These are phyloP conservation scores for Malus sieversii DNA, from an alignment of 306 rosid genomes.

Conservation along the genomic window DNA sequence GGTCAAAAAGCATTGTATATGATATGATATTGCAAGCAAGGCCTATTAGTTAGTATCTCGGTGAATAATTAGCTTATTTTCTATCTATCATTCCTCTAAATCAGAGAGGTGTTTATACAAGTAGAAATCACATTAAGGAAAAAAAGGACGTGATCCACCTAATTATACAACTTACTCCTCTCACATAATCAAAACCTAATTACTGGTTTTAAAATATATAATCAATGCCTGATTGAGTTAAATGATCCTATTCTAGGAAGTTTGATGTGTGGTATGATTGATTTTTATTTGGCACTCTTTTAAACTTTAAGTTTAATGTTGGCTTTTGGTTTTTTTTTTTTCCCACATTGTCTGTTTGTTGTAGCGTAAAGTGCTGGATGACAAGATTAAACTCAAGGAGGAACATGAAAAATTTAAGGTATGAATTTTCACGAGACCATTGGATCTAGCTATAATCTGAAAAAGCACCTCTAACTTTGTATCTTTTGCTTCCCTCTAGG, in stretches of 20 bases:
- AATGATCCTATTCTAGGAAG: neutral
- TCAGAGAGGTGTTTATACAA: too few species aligned
- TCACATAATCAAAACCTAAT: neutral
- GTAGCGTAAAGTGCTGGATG: constrained; percentile 79
- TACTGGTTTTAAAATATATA: neutral
- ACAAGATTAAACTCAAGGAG: constrained; percentile 72
- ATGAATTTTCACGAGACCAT: constrained; percentile 6
- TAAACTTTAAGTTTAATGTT: neutral
- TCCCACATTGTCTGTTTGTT: constrained; percentile 20
- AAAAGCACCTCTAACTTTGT: neutral
- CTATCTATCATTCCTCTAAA: too few species aligned
- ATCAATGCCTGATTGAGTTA: constrained; percentile 17
- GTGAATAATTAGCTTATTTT: too few species aligned
- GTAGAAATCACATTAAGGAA: too few species aligned
- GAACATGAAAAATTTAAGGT: constrained; percentile 77
- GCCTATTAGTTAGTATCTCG: too few species aligned
- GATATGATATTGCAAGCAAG: too few species aligned
- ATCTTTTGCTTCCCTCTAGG: constrained; percentile 33
- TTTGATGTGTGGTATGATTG: neutral
- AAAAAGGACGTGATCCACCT: neutral
- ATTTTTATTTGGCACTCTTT: neutral
- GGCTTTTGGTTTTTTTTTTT: neutral
- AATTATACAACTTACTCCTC: neutral
- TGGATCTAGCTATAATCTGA: neutral
- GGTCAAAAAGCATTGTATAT: too few species aligned